These are phyloP conservation scores for Russula lepida DNA, from an alignment of 768 basidiomycete genomes.

Conservation along the genomic window DNA sequence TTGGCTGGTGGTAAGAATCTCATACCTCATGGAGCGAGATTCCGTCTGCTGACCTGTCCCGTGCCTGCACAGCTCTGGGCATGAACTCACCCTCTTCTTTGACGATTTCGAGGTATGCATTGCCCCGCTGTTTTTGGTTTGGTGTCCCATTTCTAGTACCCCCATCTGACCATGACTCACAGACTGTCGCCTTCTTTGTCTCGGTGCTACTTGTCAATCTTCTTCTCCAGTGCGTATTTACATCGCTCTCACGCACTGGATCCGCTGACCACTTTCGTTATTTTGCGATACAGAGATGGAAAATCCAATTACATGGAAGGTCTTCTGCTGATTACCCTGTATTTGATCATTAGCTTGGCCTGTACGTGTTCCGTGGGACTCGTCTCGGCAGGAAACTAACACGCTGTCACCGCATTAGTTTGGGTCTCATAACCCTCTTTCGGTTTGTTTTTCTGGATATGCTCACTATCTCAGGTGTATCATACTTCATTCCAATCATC, in stretches of 20 bases:
- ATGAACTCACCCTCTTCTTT: slow-evolving; percentile 75
- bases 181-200: slow-evolving; percentile 80
- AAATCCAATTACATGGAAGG: slow-evolving; percentile 93
- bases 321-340: slow-evolving; percentile 66
- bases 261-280: background rate
- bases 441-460: background rate
- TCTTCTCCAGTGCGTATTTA: slow-evolving; percentile 51
- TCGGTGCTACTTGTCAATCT: slow-evolving; percentile 85
- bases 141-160: background rate
- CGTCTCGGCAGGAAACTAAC: background rate
- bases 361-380: slow-evolving; percentile 39
- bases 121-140: background rate
- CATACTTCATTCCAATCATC: background rate
- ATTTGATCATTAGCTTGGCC: slow-evolving; percentile 71
- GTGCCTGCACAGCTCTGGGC: slow-evolving; percentile 42
- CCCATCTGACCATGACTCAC: slow-evolving; percentile 3
- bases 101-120: slow-evolving; percentile 66
- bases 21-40: slow-evolving; percentile 10
- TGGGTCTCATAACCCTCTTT: slow-evolving; percentile 35
- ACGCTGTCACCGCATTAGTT: slow-evolving; percentile 25
- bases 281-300: slow-evolving; percentile 46
- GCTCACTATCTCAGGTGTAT: background rate
- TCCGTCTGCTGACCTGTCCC: slow-evolving; percentile 6
- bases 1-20: slow-evolving; percentile 71
- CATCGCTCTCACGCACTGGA: background rate